Conservation (phyloP, 108 stramenopile genomes). For the Poteriospumella lacustris region DNA sequence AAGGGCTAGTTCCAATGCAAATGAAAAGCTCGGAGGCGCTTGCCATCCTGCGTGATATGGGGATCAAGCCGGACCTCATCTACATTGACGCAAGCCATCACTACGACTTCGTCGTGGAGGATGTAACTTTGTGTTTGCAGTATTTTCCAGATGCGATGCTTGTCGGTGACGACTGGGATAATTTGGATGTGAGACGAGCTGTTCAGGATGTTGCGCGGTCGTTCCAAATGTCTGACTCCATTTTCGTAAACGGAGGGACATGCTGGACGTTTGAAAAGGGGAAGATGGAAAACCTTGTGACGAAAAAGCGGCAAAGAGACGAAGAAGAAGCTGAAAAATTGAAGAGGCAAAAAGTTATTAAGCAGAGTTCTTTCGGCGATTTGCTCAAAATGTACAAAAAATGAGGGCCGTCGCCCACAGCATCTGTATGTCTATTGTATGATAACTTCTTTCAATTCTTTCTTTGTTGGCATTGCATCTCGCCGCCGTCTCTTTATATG, state of each 20-base stretch:
- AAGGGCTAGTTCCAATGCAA: slow-evolving; percentile 17
- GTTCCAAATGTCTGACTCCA: background rate
- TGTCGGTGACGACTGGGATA: slow-evolving; percentile 32
- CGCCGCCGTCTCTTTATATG: too few relatives aligned
- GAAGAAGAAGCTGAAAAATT: background rate
- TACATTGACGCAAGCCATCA: slow-evolving; percentile 38
- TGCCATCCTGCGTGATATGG: background rate
- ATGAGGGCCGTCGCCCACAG: too few relatives aligned
- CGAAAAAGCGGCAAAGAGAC: background rate
- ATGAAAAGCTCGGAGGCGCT: slow-evolving; percentile 19
- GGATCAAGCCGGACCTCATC: slow-evolving; percentile 22
- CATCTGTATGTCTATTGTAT: too few relatives aligned
- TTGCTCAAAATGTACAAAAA: background rate
- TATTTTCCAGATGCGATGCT: slow-evolving; percentile 26
- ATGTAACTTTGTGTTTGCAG: background rate
- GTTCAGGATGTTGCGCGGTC: background rate
- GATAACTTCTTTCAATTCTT: too few relatives aligned
- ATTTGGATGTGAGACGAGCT: background rate
- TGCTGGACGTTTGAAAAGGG: slow-evolving; percentile 11
- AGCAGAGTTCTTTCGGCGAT: background rate
- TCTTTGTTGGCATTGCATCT: too few relatives aligned
- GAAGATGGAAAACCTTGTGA: background rate
- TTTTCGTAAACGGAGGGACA: background rate
- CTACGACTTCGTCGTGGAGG: background rate
- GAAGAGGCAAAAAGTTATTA: background rate